phyloP scores from a whole-genome alignment of 495 filamentous ascomycete genomes.

The Penicillium turbatum region DNA sequence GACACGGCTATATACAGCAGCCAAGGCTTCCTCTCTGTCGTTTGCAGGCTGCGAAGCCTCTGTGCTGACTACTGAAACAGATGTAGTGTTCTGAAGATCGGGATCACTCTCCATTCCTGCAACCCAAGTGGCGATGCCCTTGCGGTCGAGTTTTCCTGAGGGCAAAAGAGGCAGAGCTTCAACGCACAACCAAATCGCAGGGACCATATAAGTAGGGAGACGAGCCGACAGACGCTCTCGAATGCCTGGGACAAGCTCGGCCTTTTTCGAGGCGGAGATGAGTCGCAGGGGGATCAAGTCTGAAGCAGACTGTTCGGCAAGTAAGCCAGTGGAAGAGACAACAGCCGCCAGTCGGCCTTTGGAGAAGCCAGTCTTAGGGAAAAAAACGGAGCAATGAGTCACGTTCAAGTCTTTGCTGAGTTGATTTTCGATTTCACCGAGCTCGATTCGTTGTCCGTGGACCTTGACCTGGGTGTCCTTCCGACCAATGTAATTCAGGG shows the following conservation, averaged over 20 bases:
- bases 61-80: neutral
- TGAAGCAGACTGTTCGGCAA: conserved; percentile 19
- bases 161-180: conserved; percentile 46
- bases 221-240: conserved; percentile 30
- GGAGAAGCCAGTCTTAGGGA: conserved; percentile 40
- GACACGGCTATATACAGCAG: conserved; percentile 48
- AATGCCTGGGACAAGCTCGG: conserved; percentile 24
- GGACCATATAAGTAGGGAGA: conserved; percentile 55
- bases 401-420: conserved; percentile 26
- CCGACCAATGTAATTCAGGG: conserved; percentile 57
- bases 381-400: conserved; percentile 42
- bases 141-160: conserved; percentile 53
- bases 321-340: conserved; percentile 25
- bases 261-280: conserved; percentile 20
- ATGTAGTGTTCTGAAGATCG: conserved; percentile 6
- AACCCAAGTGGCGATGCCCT: conserved; percentile 34
- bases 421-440: conserved; percentile 62
- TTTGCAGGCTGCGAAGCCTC: conserved; percentile 24
- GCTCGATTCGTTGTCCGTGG: conserved; percentile 61
- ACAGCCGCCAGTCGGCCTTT: conserved; percentile 41
- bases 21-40: conserved; percentile 33
- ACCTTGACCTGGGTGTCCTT: conserved; percentile 67
- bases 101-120: conserved; percentile 30
- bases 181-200: conserved; percentile 47
- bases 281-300: conserved; percentile 27